Percentiles rank a stretch among this genome's conserved stretches.
phyloP scores from a whole-genome alignment of 1,284 basidiomycete genomes.

The Coniophora puteana region DNA sequence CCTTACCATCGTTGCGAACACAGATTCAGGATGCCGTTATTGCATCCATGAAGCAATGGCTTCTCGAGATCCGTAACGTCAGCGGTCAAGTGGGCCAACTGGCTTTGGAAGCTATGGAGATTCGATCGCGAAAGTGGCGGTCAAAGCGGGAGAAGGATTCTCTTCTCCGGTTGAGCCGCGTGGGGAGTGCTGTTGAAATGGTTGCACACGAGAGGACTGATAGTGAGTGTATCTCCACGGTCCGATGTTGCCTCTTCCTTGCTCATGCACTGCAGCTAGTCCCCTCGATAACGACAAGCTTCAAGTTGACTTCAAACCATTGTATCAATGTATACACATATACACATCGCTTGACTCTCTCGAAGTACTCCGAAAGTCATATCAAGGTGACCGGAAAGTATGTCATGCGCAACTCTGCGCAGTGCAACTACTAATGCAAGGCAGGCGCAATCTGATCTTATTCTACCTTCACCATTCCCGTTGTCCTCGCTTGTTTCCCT shows the following conservation, averaged over 20 bases:
- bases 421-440: conserved; percentile 10
- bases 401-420: conserved; percentile 13
- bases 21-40: conserved; percentile 94
- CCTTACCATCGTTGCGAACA: conserved; percentile 83
- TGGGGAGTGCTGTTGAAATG: conserved; percentile 93
- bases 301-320: conserved; percentile 88
- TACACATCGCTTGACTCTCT: conserved; percentile 89
- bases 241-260: conserved; percentile 8
- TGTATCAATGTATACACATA: conserved; percentile 98
- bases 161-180: conserved; percentile 71
- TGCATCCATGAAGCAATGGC: conserved; percentile 95
- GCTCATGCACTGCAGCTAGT: conserved; percentile 59
- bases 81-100: conserved; percentile 84
- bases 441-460: conserved; percentile 94
- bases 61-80: conserved; percentile 91
- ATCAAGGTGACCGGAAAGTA: conserved; percentile 94
- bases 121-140: conserved; percentile 83
- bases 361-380: conserved; percentile 86
- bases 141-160: conserved; percentile 75
- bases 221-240: conserved; percentile 52
- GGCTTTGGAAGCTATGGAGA: conserved; percentile 90
- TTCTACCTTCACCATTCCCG: conserved; percentile 73
- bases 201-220: conserved; percentile 94
- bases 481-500: conserved; percentile 57
- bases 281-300: conserved; percentile 89